A percentile compares a stretch with the other conserved stretches of the same genome.
Evolutionary conservation across 495 filamentous ascomycete genomes (phyloP).

Genomic region (Penicillium chermesinum): DNA sequence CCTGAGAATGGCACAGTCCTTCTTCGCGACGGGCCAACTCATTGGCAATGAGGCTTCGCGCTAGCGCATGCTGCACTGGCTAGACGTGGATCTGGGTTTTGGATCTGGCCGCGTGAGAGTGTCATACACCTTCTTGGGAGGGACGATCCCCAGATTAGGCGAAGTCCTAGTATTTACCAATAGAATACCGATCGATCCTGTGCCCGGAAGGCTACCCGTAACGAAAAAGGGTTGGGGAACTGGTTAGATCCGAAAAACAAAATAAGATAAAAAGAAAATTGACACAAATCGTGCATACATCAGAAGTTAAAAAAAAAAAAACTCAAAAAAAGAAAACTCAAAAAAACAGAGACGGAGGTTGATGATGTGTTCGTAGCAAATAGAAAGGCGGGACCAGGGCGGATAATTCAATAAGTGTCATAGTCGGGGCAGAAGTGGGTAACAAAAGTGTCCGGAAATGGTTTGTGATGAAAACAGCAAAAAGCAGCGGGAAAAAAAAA

Average conservation of each 20-base stretch:
- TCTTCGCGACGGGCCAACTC: not conserved
- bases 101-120: slow-evolving; percentile 9
- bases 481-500: no score
- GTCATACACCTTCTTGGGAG: slow-evolving; percentile 12
- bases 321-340: not conserved
- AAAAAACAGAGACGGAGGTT: not conserved
- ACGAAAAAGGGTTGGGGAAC: not conserved
- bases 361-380: not conserved
- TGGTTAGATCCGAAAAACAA: not conserved
- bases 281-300: not conserved
- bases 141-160: not conserved
- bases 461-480: slow-evolving; percentile 3
- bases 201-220: not conserved
- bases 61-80: slow-evolving; percentile 1
- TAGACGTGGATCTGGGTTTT: slow-evolving; percentile 4
- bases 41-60: slow-evolving; percentile 6
- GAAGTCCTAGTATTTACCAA: not conserved
- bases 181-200: not conserved
- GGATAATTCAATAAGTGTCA: not conserved
- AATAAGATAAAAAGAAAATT: not conserved
- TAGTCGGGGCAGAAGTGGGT: not conserved
- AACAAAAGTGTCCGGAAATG: not conserved
- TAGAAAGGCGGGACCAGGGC: not conserved
- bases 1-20: not conserved
- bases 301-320: not conserved